These are phyloP conservation scores for Thelephora ganbajun DNA, from an alignment of 768 basidiomycete species.

Conservation along the genomic window DNA sequence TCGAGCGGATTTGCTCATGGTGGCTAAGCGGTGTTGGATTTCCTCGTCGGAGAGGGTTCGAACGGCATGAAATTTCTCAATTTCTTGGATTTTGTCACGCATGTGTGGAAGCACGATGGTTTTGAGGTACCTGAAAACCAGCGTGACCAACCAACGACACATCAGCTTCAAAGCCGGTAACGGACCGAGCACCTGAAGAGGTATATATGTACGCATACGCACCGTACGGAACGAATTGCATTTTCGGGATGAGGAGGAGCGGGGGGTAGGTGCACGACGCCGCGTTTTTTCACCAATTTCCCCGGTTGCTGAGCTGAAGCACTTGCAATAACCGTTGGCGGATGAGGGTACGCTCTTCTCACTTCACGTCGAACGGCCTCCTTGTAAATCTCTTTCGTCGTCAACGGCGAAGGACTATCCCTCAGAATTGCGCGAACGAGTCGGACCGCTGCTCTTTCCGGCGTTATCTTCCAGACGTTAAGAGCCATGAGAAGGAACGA, in stretches of 20 bases:
- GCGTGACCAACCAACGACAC: neutral
- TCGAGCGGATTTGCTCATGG: conserved; percentile 12
- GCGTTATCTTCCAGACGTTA: neutral
- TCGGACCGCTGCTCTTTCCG: neutral
- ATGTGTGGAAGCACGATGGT: conserved; percentile 34
- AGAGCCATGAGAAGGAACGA: neutral
- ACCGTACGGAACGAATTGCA: conserved; percentile 42
- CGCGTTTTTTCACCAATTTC: neutral
- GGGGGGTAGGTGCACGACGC: neutral
- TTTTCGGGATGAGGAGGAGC: conserved; percentile 29
- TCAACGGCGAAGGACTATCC: neutral
- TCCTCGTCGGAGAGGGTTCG: conserved; percentile 17
- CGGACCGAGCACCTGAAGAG: neutral
- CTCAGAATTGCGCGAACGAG: neutral
- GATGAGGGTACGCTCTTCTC: neutral
- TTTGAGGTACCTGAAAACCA: conserved; percentile 40
- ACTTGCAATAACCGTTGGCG: neutral
- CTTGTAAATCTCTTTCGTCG: neutral
- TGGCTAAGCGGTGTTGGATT: conserved; percentile 9
- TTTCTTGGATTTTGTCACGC: conserved; percentile 19
- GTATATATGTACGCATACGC: conserved; percentile 7
- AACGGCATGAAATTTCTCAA: conserved; percentile 27
- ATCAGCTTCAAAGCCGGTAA: neutral
- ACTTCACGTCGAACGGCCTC: neutral
- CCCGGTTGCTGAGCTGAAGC: neutral